Conservation (phyloP, 345 rosid genomes). For the Eutrema japonicum region DNA sequence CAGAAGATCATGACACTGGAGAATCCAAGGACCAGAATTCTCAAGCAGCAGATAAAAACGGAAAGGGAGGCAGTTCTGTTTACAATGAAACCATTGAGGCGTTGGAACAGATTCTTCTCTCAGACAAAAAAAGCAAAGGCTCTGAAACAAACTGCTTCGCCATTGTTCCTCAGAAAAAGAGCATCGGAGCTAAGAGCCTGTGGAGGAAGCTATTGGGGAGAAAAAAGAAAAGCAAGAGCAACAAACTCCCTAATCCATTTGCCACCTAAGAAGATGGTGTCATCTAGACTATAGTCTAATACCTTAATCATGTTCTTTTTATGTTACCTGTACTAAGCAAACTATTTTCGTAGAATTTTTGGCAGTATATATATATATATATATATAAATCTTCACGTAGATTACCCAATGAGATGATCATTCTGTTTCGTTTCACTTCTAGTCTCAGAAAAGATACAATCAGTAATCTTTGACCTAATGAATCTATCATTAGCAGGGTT, state of each 20-base stretch:
- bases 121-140: constrained; percentile 46
- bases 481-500: constrained; percentile 28
- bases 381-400: constrained; percentile 27
- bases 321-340: constrained; percentile 29
- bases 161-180: constrained; percentile 63
- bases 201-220: constrained; percentile 78
- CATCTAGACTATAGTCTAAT: constrained; percentile 31
- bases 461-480: constrained; percentile 28
- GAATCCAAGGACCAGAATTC: constrained; percentile 35
- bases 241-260: constrained; percentile 51
- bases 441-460: constrained; percentile 34
- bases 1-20: constrained; percentile 57
- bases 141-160: constrained; percentile 50
- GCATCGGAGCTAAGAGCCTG: constrained; percentile 49
- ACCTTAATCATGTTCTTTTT: constrained; percentile 6
- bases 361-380: constrained; percentile 37
- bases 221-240: constrained; percentile 56
- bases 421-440: constrained; percentile 24
- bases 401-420: constrained; percentile 27
- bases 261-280: constrained; percentile 36
- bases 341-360: constrained; percentile 8
- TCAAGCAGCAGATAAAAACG: constrained; percentile 35
- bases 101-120: constrained; percentile 48
- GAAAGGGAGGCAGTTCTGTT: constrained; percentile 40
- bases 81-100: constrained; percentile 47